Base-by-base conservation (phyloP, 805 yeast genomes). In the Wickerhamia fluorescens region DNA sequence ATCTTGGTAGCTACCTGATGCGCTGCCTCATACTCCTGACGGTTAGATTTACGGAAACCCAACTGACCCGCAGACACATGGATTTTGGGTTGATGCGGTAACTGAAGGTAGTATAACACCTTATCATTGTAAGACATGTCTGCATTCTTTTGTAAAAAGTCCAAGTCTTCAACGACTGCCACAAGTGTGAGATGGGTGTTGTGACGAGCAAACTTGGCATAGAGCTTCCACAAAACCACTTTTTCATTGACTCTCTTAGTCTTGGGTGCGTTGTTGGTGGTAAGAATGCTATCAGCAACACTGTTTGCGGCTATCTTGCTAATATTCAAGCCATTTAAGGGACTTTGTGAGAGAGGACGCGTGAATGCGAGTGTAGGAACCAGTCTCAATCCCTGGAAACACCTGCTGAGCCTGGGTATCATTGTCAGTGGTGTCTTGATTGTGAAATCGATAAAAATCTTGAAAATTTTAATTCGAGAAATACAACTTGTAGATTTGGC, bases 21-120 rank as follows among this genome's bases (percentile, higher is more conserved):
- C 9, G 81, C 81, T 1, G 95, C 96, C 58, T 89, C 98, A 48
- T 84, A 85, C 54, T 86, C 95, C 27, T 94, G 85, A 57, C 96
- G 76, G 33, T 86, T 86, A 11, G 92, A 74, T 47, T 87, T 86
- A 47, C 86, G 73, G 66, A 87, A 89, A 3, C 97, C 98, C 29
- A 86, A 64, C 49, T 73, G 75, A 29, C 98, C 98, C 0, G 95
- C 80, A 6, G 85, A 72, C 28, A 84, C 60, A 14, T 79, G 73
- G 25, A 79, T 51, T 39, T 73, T 68, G 16, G 80, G 77, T 38
- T 75, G 79, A 56, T 88, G 89, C 15, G 87, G 92, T 27, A 88
- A 71, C 37, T 80, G 75, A 42, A 85, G 62, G 58, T 80, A 79
- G 51, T 86, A 82, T 27, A 86, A 65, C 28, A 83, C 81, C 57